Percentiles rank a stretch among this genome's conserved stretches.
Evolutionary conservation across 306 rosid genomes (phyloP).

Genomic region (Mucuna pruriens): DNA sequence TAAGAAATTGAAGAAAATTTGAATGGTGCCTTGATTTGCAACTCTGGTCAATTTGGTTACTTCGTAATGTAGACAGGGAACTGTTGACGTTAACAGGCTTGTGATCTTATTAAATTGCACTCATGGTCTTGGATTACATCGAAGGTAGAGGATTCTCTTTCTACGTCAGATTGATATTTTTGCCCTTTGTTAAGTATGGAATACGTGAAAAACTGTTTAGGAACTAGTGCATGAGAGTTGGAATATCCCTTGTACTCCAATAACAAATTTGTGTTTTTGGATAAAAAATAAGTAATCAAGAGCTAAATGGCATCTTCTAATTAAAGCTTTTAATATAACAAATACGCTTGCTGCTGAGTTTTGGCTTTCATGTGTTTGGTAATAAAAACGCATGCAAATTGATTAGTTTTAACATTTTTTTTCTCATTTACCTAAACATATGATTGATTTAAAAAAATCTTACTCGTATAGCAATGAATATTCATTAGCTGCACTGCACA

Average conservation of each 20-base stretch:
- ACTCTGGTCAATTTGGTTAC: not conserved
- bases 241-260: not conserved
- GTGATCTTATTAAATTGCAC: not conserved
- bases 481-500: slow-evolving; percentile 22
- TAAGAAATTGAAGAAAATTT: not conserved
- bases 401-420: not conserved
- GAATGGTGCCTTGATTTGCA: not conserved
- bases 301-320: not conserved
- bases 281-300: not conserved
- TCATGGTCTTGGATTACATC: not conserved
- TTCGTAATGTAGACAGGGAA: not conserved
- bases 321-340: not conserved
- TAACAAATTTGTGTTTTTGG: not conserved
- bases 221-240: not conserved
- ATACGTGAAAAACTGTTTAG: not conserved
- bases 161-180: not conserved
- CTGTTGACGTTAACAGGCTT: not conserved
- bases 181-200: not conserved
- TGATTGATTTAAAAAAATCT: not conserved
- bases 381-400: not conserved
- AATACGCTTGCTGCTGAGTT: not conserved
- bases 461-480: not conserved
- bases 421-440: not conserved
- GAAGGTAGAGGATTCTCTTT: not conserved
- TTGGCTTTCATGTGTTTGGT: not conserved